Evolutionary conservation across 352 stramenopile species (phyloP).

Genomic region (Phytophthora citrophthora): DNA sequence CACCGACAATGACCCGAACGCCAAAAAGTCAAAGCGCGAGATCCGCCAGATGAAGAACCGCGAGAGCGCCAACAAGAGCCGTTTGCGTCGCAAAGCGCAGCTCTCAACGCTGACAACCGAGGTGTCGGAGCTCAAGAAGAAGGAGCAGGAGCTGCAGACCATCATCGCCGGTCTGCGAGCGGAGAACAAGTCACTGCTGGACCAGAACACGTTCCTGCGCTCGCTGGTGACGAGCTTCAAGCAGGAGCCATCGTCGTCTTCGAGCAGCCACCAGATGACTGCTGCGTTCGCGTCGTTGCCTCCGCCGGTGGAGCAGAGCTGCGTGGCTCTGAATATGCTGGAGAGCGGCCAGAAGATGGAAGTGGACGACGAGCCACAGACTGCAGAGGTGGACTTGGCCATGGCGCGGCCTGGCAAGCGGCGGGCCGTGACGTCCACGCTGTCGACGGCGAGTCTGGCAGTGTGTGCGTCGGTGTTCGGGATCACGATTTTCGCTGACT

Average conservation of each 20-base stretch:
- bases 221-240: slow-evolving; percentile 71
- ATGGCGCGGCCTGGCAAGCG: slow-evolving; percentile 42
- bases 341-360: slow-evolving; percentile 38
- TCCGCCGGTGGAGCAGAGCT: slow-evolving; percentile 29
- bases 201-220: slow-evolving; percentile 81
- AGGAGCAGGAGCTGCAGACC: slow-evolving; percentile 74
- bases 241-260: slow-evolving; percentile 20
- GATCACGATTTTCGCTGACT: slow-evolving; percentile 74
- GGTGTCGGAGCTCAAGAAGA: slow-evolving; percentile 69
- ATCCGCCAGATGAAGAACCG: slow-evolving; percentile 90
- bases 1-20: slow-evolving; percentile 26
- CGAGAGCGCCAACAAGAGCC: slow-evolving; percentile 86
- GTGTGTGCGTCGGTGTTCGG: slow-evolving; percentile 81
- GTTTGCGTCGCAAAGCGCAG: slow-evolving; percentile 74
- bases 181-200: slow-evolving; percentile 82
- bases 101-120: slow-evolving; percentile 63
- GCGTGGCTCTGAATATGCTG: slow-evolving; percentile 30
- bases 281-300: slow-evolving; percentile 36
- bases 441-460: slow-evolving; percentile 66
- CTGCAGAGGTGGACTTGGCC: slow-evolving; percentile 22
- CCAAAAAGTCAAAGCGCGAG: slow-evolving; percentile 82
- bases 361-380: slow-evolving; percentile 22
- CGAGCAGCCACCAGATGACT: slow-evolving; percentile 18
- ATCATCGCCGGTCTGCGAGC: slow-evolving; percentile 69
- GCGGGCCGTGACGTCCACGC: slow-evolving; percentile 43